These are phyloP conservation scores for Macrolepiota albuminosa DNA, from an alignment of 768 basidiomycete species.

Conservation along the genomic window DNA sequence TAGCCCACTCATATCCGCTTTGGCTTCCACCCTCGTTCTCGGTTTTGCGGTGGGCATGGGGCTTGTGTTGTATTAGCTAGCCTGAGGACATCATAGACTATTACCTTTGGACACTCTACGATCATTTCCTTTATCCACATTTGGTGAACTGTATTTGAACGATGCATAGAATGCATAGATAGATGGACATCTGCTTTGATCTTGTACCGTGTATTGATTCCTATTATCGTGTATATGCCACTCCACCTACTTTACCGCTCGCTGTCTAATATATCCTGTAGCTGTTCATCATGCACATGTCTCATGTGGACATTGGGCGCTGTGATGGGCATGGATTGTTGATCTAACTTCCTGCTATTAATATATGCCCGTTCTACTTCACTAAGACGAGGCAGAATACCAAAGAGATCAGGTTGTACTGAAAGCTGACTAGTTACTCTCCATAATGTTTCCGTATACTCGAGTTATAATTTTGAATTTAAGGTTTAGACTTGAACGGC, in stretches of 20 bases:
- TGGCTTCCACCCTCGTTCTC: not conserved
- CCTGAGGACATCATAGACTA: not conserved
- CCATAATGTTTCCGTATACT: too few species aligned
- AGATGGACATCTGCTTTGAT: not conserved
- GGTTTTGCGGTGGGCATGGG: not conserved
- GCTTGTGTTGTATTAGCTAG: conserved; percentile 2
- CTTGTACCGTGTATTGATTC: not conserved
- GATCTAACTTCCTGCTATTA: not conserved
- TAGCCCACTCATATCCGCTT: not conserved
- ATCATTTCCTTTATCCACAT: not conserved
- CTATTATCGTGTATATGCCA: not conserved
- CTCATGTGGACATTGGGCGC: not conserved
- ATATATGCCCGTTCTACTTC: too few species aligned
- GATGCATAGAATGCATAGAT: not conserved
- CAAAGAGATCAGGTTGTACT: too few species aligned
- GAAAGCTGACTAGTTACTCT: too few species aligned
- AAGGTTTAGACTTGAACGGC: too few species aligned
- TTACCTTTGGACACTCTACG: not conserved
- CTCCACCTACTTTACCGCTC: not conserved
- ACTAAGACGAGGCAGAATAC: too few species aligned
- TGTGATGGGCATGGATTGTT: not conserved
- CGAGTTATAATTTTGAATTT: too few species aligned
- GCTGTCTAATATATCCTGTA: not conserved
- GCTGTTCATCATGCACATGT: not conserved
- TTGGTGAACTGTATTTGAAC: not conserved